Base-by-base conservation (phyloP, 208 protist species). In the Crithidia brevicula region DNA sequence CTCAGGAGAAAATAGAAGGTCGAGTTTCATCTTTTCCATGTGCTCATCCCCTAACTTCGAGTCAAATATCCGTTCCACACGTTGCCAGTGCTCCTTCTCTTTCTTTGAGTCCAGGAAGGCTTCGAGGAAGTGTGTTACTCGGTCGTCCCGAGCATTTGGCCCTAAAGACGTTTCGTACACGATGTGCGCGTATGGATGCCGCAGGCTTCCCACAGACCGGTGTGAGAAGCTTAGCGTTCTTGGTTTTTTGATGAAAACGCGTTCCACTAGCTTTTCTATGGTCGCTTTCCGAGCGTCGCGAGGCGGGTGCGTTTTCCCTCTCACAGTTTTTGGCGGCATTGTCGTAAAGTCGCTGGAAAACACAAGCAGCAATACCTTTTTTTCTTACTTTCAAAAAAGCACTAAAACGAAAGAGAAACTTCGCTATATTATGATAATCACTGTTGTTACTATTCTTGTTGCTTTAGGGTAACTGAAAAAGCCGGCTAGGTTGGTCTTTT, bases 201-300 rank as follows among this genome's bases (percentile, higher is more conserved):
- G 72, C 18, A 94, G 25, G 50, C 86, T 92, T 31, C 66, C 61
- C 8, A 82, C n/a, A 11, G 72, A 64, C n/a, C 89, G 72, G 57
- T 94, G 89, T 11, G 86, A 88, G 62, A 94, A 94, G 67, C 84
- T 83, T 45, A 94, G 64, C 9, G 73, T 58, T 34, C 89, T 69
- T 3, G 83, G 79, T 27, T 23, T 69, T 4, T 62, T 74, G 38
- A 94, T 69, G 72, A 94, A 94, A 53, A 94, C 72, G 16, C 77
- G 76, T 47, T 94, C 85, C 8, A 83, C 82, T 30, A 92, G 66
- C 34, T 76, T 74, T 23, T 94, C 84, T 8, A 89, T 57, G 36
- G 60, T 54, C 0, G 51, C 33, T 38, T 81, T 88, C 36, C 72
- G 56, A 13, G 25, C 45, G 42, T 82, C 64, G 7, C 40, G 52